phyloP scores from a whole-genome alignment of 352 stramenopile species.

The Globisporangium acanthophoron region DNA sequence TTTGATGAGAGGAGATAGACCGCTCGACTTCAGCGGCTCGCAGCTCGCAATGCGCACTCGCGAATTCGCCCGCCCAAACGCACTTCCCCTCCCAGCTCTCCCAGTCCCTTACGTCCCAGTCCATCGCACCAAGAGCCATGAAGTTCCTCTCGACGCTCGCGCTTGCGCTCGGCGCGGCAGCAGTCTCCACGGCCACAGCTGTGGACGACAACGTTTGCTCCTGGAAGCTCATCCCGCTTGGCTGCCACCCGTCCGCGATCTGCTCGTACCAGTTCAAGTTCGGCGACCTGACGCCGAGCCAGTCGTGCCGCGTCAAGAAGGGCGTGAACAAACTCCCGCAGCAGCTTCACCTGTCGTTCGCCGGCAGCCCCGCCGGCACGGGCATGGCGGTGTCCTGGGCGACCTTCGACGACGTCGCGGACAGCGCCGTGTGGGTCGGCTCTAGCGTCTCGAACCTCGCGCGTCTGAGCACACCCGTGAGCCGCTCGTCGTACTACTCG shows the following conservation, averaged over 20 bases:
- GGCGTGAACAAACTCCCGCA: constrained; percentile 41
- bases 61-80: background rate
- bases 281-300: constrained; percentile 33
- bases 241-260: constrained; percentile 22
- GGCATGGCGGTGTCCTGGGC: constrained; percentile 61
- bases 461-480: constrained; percentile 16
- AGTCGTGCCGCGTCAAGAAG: constrained; percentile 38
- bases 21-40: no score
- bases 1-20: no score
- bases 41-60: constrained; percentile 1
- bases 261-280: constrained; percentile 34
- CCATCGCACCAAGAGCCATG: background rate
- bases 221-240: constrained; percentile 17
- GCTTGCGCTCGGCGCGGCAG: background rate
- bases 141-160: constrained; percentile 1
- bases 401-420: constrained; percentile 32
- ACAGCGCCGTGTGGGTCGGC: constrained; percentile 46
- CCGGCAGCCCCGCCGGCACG: constrained; percentile 31
- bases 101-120: background rate
- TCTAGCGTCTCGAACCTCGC: constrained; percentile 18
- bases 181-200: background rate
- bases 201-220: constrained; percentile 31
- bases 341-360: constrained; percentile 55
- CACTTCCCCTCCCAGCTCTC: background rate
- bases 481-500: constrained; percentile 37